Conservation (phyloP, 108 stramenopile genomes). For the Pseudonitzschia delicatissima region DNA sequence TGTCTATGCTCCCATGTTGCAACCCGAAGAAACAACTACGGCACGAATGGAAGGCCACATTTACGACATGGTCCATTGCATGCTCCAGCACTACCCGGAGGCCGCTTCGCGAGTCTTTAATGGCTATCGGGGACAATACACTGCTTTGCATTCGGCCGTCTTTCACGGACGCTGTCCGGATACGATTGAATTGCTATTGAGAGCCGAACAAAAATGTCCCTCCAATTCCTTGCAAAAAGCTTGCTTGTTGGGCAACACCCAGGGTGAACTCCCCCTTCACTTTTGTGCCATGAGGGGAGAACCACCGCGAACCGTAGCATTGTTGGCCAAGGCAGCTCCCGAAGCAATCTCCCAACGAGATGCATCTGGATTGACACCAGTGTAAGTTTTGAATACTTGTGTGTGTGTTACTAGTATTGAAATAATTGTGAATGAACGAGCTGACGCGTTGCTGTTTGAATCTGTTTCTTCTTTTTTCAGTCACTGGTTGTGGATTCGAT, state of each 20-base stretch:
- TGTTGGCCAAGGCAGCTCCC: constrained; percentile 61
- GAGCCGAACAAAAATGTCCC: constrained; percentile 39
- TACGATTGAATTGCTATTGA: constrained; percentile 57
- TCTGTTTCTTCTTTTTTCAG: background rate
- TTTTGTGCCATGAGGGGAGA: constrained; percentile 80
- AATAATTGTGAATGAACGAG: background rate
- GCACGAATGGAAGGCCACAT: constrained; percentile 58
- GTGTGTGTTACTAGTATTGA: background rate
- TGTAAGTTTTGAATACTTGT: constrained; percentile 13
- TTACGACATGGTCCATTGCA: constrained; percentile 59
- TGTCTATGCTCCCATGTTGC: constrained; percentile 49
- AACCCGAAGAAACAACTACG: constrained; percentile 37
- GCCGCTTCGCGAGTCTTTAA: constrained; percentile 59
- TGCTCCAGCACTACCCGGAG: constrained; percentile 62
- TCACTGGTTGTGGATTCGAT: constrained; percentile 77
- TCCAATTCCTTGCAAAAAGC: constrained; percentile 24
- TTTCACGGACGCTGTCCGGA: constrained; percentile 76
- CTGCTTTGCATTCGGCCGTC: constrained; percentile 73
- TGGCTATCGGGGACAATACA: constrained; percentile 65
- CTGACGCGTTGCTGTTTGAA: background rate
- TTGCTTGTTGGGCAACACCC: constrained; percentile 59
- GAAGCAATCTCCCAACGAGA: constrained; percentile 57
- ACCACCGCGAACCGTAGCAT: constrained; percentile 51
- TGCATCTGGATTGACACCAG: constrained; percentile 63
- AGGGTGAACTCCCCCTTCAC: constrained; percentile 74